These are phyloP conservation scores for Saccharomyces hybrid DNA, from an alignment of 1,139 yeast genomes.

Conservation along the genomic window DNA sequence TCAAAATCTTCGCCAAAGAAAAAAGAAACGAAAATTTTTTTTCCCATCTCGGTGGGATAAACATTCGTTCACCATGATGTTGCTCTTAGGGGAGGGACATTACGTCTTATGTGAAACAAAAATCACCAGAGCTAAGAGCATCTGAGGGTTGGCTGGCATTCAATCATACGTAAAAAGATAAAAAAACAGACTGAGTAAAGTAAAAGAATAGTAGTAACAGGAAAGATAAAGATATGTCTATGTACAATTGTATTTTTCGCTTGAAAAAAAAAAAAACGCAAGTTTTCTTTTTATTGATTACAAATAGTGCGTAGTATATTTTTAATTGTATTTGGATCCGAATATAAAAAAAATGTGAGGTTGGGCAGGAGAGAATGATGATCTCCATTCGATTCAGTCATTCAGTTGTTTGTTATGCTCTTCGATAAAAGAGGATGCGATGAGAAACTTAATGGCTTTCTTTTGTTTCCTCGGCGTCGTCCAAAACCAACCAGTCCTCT, in stretches of 20 bases:
- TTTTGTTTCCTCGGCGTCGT: slow-evolving; percentile 53
- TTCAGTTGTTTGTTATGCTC: background rate
- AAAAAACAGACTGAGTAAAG: background rate
- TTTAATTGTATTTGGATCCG: background rate
- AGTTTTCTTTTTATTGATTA: background rate
- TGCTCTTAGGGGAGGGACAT: background rate
- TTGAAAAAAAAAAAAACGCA: background rate
- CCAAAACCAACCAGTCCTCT: slow-evolving; percentile 77
- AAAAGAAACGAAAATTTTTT: slow-evolving; percentile 3
- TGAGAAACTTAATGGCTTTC: slow-evolving; percentile 37
- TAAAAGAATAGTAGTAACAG: background rate
- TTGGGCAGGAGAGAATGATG: background rate
- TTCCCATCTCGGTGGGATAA: background rate
- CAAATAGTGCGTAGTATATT: background rate
- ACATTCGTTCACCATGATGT: background rate
- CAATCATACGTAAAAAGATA: background rate
- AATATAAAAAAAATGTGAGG: background rate
- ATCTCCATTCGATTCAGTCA: background rate
- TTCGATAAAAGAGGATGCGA: background rate
- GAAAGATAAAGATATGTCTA: background rate
- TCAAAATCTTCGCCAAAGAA: slow-evolving; percentile 2
- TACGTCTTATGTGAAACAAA: background rate
- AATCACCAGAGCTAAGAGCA: background rate
- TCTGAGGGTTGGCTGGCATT: background rate
- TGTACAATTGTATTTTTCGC: background rate